phyloP scores from a whole-genome alignment of 1,139 yeast genomes.

The Geotrichum australiense region DNA sequence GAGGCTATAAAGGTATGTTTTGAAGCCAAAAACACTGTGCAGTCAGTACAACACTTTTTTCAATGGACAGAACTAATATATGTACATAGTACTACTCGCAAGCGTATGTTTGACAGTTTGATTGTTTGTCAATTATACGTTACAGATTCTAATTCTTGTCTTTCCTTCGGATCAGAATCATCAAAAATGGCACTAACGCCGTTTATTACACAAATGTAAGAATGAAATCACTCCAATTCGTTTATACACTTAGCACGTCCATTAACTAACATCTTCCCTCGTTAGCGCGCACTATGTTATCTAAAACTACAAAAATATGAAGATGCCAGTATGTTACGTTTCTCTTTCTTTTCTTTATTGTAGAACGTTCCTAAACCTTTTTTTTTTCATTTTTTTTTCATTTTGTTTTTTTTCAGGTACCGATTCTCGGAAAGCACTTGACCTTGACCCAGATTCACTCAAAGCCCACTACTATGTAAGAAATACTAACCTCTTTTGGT shows the following conservation, averaged over 20 bases:
- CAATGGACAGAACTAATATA: constrained; percentile 4
- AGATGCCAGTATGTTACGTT: constrained; percentile 21
- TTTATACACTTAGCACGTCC: too few relatives aligned
- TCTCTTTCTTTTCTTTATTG: too few relatives aligned
- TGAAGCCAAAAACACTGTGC: not conserved
- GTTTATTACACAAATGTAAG: constrained; percentile 30
- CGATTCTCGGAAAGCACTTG: constrained; percentile 35
- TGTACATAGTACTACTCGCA: constrained; percentile 24
- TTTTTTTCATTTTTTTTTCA: too few relatives aligned
- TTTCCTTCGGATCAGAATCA: constrained; percentile 19
- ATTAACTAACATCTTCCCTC: constrained; percentile 4
- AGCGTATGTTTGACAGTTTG: constrained; percentile 23
- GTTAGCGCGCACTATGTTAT: constrained; percentile 27
- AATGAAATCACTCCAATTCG: too few relatives aligned
- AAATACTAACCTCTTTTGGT: not conserved
- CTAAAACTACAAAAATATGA: constrained; percentile 25
- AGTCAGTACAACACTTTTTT: not conserved
- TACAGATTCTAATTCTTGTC: not conserved
- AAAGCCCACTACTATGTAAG: constrained; percentile 30
- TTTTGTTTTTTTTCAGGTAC: too few relatives aligned
- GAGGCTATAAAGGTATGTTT: constrained; percentile 30
- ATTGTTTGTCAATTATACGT: not conserved
- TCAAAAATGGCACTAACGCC: constrained; percentile 27
- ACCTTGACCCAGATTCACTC: constrained; percentile 28
- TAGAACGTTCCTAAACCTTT: too few relatives aligned